These are phyloP conservation scores for Puccinia hordei DNA, from an alignment of 1,284 basidiomycete species.

Conservation along the genomic window DNA sequence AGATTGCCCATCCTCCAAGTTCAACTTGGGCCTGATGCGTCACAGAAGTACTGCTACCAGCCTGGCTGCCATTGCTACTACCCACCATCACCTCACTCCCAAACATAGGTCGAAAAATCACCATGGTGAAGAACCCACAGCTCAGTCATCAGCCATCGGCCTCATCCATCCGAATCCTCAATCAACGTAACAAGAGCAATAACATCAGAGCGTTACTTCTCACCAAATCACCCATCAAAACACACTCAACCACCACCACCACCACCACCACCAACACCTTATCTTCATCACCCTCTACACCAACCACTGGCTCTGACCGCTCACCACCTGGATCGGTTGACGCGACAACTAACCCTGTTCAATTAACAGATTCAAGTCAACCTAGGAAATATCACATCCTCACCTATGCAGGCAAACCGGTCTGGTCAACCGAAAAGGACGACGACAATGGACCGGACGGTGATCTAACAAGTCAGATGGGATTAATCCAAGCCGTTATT, in stretches of 20 bases:
- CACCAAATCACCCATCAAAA: constrained; percentile 2
- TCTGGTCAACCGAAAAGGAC: constrained; percentile 68
- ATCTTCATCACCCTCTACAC: neutral
- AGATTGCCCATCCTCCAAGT: too few species aligned
- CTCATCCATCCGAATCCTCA: too few species aligned
- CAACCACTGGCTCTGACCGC: neutral
- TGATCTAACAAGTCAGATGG: constrained; percentile 76
- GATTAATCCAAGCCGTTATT: constrained; percentile 90
- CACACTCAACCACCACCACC: constrained; percentile 17
- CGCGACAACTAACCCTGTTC: neutral
- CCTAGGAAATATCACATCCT: constrained; percentile 73
- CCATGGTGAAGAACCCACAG: too few species aligned
- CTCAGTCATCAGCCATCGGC: too few species aligned
- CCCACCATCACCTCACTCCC: too few species aligned
- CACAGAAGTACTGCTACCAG: too few species aligned
- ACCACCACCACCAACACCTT: neutral
- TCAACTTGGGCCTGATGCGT: too few species aligned
- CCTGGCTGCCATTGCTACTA: too few species aligned
- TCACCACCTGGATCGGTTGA: too few species aligned
- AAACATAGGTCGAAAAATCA: too few species aligned
- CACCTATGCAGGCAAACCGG: constrained; percentile 92
- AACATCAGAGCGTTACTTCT: constrained; percentile 12
- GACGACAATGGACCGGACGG: constrained; percentile 61
- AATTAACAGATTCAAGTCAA: too few species aligned
- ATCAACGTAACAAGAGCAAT: neutral